Evolutionary conservation across 345 rosid species (phyloP), one percentile per base, ranked within the genome.

Genomic region (Camelina neglecta): DNA sequence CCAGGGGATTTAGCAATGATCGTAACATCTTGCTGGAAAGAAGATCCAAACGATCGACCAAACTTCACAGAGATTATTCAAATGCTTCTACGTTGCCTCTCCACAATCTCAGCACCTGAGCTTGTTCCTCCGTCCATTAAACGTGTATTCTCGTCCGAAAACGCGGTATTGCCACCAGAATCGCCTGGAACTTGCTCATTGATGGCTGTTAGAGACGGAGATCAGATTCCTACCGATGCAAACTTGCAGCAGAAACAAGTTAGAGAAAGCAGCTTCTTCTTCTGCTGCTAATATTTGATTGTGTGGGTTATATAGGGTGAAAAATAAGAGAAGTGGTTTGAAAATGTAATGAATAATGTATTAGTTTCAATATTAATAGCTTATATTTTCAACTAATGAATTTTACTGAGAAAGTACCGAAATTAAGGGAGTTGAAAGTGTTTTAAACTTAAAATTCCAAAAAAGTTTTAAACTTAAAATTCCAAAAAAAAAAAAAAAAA

Each of bases 1-100:
- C 97, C 93, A 0, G 86, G 79, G 80, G 97, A 90, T 55, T 73
- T 95, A 75, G 99, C 96, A 1, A 60, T 60, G 83, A 89, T 92
- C 0, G 89, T 95, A 76, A 88, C 97, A 53, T 86, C 93, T 60
- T 92, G 99, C 67, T 94, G 99, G 99, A 85, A 87, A 78, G 97
- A 94, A 74, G 97, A 94, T 83, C 92, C 99, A 33, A 89, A 90
- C 67, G 83, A 86, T 49, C 73, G 99, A 47, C 97, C 99, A 3
- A 83, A 89, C 83, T 94, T 94, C 85, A 84, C 79, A 56, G 81
- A 92, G 77, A 94, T 94, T 36, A 92, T 90, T 75, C 88, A 85
- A 80, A 88, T 86, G 93, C 97, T 92, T 23, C 59, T 85, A 60
- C 87, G 44, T 57, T 89, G 82, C 79, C 86, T 94, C 80, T 87